Evolutionary conservation across 208 protist species (phyloP).

Genomic region (Wallacemonas sp.): DNA sequence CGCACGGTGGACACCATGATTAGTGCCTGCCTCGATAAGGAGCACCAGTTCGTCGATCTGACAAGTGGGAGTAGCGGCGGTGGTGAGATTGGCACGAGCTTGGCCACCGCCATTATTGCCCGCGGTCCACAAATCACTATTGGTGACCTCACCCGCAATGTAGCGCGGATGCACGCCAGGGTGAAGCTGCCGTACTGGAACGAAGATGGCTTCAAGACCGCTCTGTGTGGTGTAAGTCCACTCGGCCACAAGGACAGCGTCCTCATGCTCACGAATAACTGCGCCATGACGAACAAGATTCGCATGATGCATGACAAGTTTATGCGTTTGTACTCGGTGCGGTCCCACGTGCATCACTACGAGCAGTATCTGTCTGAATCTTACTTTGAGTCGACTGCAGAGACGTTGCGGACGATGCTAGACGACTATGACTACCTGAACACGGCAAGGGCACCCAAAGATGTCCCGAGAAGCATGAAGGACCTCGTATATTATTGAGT

Average conservation of each 20-base stretch:
- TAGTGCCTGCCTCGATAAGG: constrained; percentile 75
- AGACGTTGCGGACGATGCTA: constrained; percentile 69
- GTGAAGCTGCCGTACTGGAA: constrained; percentile 95
- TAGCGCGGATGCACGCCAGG: constrained; percentile 72
- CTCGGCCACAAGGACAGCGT: constrained; percentile 90
- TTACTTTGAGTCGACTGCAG: constrained; percentile 80
- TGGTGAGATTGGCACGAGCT: constrained; percentile 44
- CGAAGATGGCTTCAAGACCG: constrained; percentile 96
- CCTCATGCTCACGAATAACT: constrained; percentile 94
- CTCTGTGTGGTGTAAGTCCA: constrained; percentile 91
- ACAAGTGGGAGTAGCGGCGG: neutral
- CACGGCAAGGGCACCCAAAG: constrained; percentile 39
- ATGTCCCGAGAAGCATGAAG: constrained; percentile 76
- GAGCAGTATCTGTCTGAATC: constrained; percentile 79
- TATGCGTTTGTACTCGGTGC: constrained; percentile 88
- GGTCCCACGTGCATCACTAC: constrained; percentile 95
- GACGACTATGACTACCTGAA: constrained; percentile 89
- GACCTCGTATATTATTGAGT: constrained; percentile 80
- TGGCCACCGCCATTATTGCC: constrained; percentile 91
- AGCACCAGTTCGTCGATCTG: constrained; percentile 85
- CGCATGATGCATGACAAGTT: constrained; percentile 80
- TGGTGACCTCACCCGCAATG: constrained; percentile 92
- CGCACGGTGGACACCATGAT: constrained; percentile 90
- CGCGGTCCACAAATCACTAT: constrained; percentile 92
- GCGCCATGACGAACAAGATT: constrained; percentile 83